Evolutionary conservation across 495 filamentous ascomycete species (phyloP).

Genomic region (Articulospora tetracladia): DNA sequence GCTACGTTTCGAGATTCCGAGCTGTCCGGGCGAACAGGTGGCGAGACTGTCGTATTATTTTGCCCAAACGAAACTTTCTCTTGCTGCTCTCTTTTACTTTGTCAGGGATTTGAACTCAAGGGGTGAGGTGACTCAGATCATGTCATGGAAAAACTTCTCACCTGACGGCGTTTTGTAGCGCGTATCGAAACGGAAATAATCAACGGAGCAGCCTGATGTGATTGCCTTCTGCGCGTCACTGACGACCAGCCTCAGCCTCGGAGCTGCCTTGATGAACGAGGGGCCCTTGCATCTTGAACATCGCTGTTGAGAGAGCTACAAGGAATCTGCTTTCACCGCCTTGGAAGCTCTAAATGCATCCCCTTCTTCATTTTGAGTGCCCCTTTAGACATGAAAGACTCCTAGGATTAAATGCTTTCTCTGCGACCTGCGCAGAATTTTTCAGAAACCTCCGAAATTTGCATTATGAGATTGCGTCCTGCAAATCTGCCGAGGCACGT

Average conservation of each 20-base stretch:
- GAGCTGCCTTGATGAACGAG: neutral
- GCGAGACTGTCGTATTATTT: too few species aligned
- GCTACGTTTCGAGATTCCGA: neutral
- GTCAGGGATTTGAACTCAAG: too few species aligned
- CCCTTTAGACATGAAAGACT: neutral
- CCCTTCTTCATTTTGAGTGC: neutral
- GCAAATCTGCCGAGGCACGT: neutral
- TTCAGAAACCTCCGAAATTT: neutral
- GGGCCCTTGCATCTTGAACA: neutral
- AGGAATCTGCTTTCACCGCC: neutral
- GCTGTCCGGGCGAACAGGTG: too few species aligned
- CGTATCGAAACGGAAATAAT: neutral
- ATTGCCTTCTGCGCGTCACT: neutral
- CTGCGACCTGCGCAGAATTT: neutral
- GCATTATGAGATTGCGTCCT: neutral
- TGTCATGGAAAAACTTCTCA: neutral
- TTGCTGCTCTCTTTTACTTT: too few species aligned
- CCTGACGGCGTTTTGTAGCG: neutral
- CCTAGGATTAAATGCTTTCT: neutral
- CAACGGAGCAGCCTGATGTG: neutral
- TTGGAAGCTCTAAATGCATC: neutral
- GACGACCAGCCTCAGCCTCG: neutral
- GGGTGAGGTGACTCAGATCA: too few species aligned
- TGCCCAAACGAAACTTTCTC: too few species aligned
- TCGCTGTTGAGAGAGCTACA: neutral